Percentiles rank a stretch among this genome's conserved stretches.
Evolutionary conservation across 768 basidiomycete genomes (phyloP).

Genomic region (Lentinula sp.): DNA sequence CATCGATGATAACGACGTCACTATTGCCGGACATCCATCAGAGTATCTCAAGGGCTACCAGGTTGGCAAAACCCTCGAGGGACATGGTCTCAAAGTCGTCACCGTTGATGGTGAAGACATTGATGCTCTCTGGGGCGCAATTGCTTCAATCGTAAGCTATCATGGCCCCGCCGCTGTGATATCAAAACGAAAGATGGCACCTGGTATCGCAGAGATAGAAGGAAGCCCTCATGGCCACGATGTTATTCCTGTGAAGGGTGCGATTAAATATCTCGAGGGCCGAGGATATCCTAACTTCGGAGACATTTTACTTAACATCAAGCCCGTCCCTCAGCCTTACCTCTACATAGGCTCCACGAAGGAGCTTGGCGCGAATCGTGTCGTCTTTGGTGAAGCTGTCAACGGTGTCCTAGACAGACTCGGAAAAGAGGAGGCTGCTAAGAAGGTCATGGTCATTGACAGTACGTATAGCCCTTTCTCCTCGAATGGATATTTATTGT

Average conservation of each 20-base stretch:
- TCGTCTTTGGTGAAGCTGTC: conserved; percentile 82
- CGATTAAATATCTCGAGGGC: conserved; percentile 63
- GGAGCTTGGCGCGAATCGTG: conserved; percentile 75
- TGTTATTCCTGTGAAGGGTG: conserved; percentile 77
- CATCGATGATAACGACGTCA: conserved; percentile 89
- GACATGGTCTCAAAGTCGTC: conserved; percentile 77
- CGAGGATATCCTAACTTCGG: conserved; percentile 54
- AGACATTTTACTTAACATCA: conserved; percentile 58
- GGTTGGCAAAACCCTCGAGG: conserved; percentile 63
- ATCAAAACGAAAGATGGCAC: conserved; percentile 63
- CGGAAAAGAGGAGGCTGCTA: conserved; percentile 67
- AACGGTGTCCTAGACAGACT: conserved; percentile 70
- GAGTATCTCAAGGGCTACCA: conserved; percentile 79
- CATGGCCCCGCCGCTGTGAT: conserved; percentile 82
- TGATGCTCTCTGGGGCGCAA: conserved; percentile 67
- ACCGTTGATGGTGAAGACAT: conserved; percentile 74
- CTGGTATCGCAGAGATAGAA: conserved; percentile 68
- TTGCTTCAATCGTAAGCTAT: conserved; percentile 47
- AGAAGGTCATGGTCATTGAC: conserved; percentile 85
- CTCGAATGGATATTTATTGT: conserved; percentile 6
- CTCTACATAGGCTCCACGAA: conserved; percentile 65
- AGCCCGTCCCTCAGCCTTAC: conserved; percentile 49
- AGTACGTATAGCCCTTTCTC: conserved; percentile 25
- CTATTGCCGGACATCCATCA: conserved; percentile 88
- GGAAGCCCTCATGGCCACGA: conserved; percentile 80